phyloP scores from a whole-genome alignment of 140 eudicot species.

The Bidens hawaiensis region DNA sequence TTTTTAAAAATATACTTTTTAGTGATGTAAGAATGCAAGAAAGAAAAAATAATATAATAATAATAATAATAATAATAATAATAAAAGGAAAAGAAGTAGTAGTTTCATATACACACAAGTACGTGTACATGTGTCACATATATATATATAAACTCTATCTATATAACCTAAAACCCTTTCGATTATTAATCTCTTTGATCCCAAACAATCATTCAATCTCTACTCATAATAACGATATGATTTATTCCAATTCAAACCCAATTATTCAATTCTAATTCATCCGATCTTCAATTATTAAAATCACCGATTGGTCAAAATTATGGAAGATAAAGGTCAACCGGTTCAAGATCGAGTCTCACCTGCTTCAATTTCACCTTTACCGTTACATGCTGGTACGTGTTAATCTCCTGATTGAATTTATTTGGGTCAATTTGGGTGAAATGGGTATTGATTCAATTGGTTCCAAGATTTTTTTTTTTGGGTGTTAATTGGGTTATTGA shows the following conservation, averaged over 20 bases:
- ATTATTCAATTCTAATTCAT: constrained; percentile 17
- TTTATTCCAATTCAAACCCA: neutral
- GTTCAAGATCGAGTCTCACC: constrained; percentile 43
- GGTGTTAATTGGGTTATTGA: neutral
- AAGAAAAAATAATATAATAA: neutral
- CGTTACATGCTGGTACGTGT: constrained; percentile 24
- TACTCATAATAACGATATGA: neutral
- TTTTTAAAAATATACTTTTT: too few species aligned
- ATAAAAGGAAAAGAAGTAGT: constrained; percentile 2
- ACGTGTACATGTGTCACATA: neutral
- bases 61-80: neutral
- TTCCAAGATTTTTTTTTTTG: neutral
- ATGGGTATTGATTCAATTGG: neutral
- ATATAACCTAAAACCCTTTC: constrained; percentile 35
- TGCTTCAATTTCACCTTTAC: constrained; percentile 33
- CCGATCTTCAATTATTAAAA: neutral
- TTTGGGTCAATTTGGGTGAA: neutral
- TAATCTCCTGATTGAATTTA: neutral
- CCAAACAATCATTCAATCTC: constrained; percentile 5
- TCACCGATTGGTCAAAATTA: constrained; percentile 22
- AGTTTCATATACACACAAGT: constrained; percentile 5
- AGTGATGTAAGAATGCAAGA: neutral
- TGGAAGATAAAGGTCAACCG: constrained; percentile 53
- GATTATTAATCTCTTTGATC: constrained; percentile 9
- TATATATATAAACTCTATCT: constrained; percentile 5